Conservation (phyloP, 1,284 basidiomycete species). For the Cutaneotrichosporon sp. region DNA sequence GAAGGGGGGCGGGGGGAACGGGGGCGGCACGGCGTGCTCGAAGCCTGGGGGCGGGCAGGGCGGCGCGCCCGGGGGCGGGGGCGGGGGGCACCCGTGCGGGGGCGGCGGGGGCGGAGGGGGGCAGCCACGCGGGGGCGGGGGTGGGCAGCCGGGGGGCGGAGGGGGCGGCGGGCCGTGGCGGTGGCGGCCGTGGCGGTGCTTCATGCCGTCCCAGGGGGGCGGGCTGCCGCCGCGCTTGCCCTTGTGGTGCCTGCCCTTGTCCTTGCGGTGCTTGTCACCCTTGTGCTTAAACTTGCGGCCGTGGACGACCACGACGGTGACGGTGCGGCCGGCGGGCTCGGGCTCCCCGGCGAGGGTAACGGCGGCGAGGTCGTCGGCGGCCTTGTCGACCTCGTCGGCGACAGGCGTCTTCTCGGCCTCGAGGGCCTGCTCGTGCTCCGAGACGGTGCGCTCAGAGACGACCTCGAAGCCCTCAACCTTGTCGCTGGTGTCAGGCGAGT, state of each 20-base stretch:
- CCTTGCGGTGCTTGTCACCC: neutral
- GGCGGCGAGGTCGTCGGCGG: neutral
- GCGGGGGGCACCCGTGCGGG: neutral
- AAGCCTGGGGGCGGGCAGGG: neutral
- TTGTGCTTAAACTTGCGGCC: neutral
- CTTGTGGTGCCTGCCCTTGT: neutral
- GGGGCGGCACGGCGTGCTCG: neutral
- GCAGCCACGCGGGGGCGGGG: too few species aligned
- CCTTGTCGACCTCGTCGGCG: neutral
- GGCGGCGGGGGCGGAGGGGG: slow-evolving; percentile 5
- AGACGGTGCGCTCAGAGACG: neutral
- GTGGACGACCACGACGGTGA: slow-evolving; percentile 1
- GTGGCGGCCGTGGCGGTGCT: slow-evolving; percentile 5
- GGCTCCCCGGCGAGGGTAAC: neutral
- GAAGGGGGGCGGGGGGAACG: neutral
- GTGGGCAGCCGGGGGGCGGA: neutral
- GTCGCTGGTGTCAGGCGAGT: neutral
- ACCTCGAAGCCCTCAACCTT: slow-evolving; percentile 19
- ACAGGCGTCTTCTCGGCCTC: slow-evolving; percentile 5
- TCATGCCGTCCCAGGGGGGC: slow-evolving; percentile 7
- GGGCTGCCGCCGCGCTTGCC: slow-evolving; percentile 11
- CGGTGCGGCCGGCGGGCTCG: slow-evolving; percentile 1
- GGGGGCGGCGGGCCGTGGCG: neutral
- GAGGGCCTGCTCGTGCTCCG: too few species aligned
- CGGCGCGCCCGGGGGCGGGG: neutral